Evolutionary conservation across 2,329 filamentous ascomycete genomes (phyloP).

Genomic region (Penicillium crustosum): DNA sequence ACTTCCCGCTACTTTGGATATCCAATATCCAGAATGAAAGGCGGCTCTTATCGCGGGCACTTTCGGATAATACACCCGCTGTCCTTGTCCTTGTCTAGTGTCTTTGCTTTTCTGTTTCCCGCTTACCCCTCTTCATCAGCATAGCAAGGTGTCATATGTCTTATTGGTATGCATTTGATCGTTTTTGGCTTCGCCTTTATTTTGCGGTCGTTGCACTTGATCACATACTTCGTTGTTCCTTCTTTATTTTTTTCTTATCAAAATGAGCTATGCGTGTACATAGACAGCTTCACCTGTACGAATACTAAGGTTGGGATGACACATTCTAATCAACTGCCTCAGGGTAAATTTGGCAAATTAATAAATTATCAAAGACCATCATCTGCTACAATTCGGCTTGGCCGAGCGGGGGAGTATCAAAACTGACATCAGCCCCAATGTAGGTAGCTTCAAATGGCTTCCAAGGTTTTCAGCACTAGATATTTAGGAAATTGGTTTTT

Average conservation of each 20-base stretch:
- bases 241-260: neutral
- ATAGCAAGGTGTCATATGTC: conserved; percentile 11
- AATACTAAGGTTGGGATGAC: neutral
- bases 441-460: neutral
- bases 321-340: neutral
- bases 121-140: neutral
- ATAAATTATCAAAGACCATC: neutral
- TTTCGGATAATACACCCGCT: neutral
- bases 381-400: neutral
- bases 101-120: neutral
- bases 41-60: conserved; percentile 17
- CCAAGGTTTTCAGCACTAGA: neutral
- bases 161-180: neutral
- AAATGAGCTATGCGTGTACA: neutral
- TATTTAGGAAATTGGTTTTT: neutral
- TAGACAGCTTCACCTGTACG: neutral
- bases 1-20: conserved; percentile 6
- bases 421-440: neutral
- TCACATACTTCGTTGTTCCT: neutral
- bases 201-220: neutral
- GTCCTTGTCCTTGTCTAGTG: neutral
- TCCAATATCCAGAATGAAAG: conserved; percentile 17
- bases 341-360: neutral
- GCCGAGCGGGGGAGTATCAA: neutral
- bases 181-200: neutral